Base-by-base conservation (phyloP, 2,329 filamentous ascomycete species). In the Epichloe sylvatica region DNA sequence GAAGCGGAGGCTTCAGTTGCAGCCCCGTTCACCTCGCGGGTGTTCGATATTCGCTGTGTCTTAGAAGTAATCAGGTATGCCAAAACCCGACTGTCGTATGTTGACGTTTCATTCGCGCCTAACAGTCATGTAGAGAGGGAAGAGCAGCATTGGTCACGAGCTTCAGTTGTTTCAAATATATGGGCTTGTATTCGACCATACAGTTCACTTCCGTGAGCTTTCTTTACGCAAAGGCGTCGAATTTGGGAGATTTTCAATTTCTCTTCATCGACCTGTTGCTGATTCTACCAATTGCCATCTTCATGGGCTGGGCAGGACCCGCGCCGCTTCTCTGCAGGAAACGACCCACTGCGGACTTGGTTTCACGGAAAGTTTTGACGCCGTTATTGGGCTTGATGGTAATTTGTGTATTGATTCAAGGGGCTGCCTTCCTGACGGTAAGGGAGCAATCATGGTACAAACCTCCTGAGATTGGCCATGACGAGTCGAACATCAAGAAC, bases 111-210 rank as follows among this genome's bases (percentile, higher is more conserved):
- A 11, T 30, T 40, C 30, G 33, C 15, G 42, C 40, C 58, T 67
- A 54, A 67, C 53, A 17, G 1, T 15, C 9, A 17, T 37, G 40
- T 36, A 82, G 89, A 56, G 92, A 98, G 71, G 92, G 92, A 19
- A 82, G 94, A 54, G 91, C 91, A 19, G 87, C 94, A 35, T 76
- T 98, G 35, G 90, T 97, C n/a, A 98, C 92, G 12, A 95, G 89
- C 67, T 98, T 98, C 71, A 94, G 87, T 70, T 98, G 92, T 71
- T 98, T 98, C 77, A 98, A 97, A 71, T 98, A 94, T 69, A 98
- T 98, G 94, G 94, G 86, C 59, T 70, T 98, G 56, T 98, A 98
- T 71, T 97, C 90, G 2, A 91, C 92, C n/a, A 98, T 98, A 56
- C 92, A 98, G 66, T 98, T 98, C 71, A 94, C 88, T 7, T 88